Percentiles rank a stretch among this genome's conserved stretches.
phyloP scores from a whole-genome alignment of 306 rosid genomes.

The Notholithocarpus densiflorus region DNA sequence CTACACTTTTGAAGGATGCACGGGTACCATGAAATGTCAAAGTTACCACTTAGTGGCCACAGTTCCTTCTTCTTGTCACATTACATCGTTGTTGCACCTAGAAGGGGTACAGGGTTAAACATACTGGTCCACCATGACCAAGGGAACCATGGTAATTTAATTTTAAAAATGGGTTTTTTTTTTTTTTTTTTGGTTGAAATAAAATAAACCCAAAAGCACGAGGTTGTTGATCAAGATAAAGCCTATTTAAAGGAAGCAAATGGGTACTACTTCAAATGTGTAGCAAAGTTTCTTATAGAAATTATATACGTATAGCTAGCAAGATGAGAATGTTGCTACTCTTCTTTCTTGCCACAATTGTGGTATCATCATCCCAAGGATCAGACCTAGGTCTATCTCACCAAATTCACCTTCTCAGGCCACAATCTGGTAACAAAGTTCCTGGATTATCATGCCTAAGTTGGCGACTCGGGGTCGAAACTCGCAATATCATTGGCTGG shows the following conservation, averaged over 20 bases:
- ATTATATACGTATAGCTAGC: not conserved
- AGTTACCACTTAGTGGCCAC: not conserved
- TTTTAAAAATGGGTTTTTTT: not conserved
- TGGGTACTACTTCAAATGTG: not conserved
- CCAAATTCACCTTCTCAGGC: constrained; percentile 37
- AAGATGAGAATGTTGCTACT: not conserved
- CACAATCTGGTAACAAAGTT: constrained; percentile 15
- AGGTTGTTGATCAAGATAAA: not conserved
- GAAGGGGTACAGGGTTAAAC: not conserved
- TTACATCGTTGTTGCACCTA: not conserved
- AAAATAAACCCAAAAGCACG: too few species aligned
- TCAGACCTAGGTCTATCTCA: not conserved
- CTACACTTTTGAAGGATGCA: not conserved
- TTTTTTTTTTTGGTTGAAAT: too few species aligned
- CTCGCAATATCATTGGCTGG: constrained; percentile 40
- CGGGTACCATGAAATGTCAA: not conserved
- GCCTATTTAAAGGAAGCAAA: constrained; percentile 3
- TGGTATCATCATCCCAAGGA: constrained; percentile 15
- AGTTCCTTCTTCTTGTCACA: not conserved
- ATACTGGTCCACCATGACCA: not conserved
- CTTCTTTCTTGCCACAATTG: constrained; percentile 16
- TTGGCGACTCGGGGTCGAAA: constrained; percentile 65
- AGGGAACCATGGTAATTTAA: not conserved
- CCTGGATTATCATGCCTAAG: constrained; percentile 35
- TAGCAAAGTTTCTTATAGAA: too few species aligned